These are phyloP conservation scores for Pestalotiopsis sp. DNA, from an alignment of 2,329 filamentous ascomycete genomes.

Conservation along the genomic window DNA sequence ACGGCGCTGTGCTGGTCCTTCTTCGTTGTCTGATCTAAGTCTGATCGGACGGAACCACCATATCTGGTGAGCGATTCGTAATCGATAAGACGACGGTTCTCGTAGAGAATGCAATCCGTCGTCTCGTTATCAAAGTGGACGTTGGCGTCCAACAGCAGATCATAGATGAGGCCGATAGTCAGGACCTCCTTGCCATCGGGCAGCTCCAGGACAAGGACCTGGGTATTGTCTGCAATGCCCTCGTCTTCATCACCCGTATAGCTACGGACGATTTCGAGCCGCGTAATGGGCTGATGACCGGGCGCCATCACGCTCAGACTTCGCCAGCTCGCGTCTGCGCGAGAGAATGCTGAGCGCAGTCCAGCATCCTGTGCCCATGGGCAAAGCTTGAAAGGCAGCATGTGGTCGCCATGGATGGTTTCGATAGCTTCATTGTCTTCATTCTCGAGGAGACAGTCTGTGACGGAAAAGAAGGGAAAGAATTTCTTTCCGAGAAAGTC, in stretches of 20 bases:
- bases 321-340: slow-evolving; percentile 25
- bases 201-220: slow-evolving; percentile 25
- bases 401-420: slow-evolving; percentile 21
- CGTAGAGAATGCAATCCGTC: slow-evolving; percentile 23
- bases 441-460: slow-evolving; percentile 18
- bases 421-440: slow-evolving; percentile 16
- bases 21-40: slow-evolving; percentile 19
- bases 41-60: slow-evolving; percentile 24
- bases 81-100: slow-evolving; percentile 21
- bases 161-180: slow-evolving; percentile 25
- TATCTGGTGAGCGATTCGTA: slow-evolving; percentile 22
- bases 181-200: slow-evolving; percentile 16
- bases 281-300: slow-evolving; percentile 22
- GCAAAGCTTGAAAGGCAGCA: slow-evolving; percentile 23
- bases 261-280: slow-evolving; percentile 13
- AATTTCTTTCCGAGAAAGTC: slow-evolving; percentile 18
- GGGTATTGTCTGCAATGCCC: slow-evolving; percentile 14
- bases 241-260: slow-evolving; percentile 4
- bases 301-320: slow-evolving; percentile 21
- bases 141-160: slow-evolving; percentile 19
- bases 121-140: slow-evolving; percentile 20
- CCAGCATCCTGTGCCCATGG: slow-evolving; percentile 19
- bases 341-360: slow-evolving; percentile 17
- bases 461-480: slow-evolving; percentile 20
- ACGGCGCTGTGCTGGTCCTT: slow-evolving; percentile 21